phyloP scores from a whole-genome alignment of 2,329 filamentous ascomycete genomes.

The Neonectria punicea region DNA sequence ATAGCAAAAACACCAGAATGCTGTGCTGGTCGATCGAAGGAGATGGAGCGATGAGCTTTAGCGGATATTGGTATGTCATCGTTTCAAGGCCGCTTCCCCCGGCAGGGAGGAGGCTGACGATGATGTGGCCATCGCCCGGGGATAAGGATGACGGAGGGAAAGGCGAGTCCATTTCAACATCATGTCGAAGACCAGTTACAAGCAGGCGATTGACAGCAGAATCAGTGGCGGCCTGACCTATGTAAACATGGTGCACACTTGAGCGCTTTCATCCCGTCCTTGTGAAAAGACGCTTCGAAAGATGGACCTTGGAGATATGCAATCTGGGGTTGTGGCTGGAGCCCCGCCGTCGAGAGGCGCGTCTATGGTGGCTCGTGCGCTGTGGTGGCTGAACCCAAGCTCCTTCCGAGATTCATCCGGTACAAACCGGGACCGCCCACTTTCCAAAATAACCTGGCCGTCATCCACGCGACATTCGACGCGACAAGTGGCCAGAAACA shows the following conservation, averaged over 20 bases:
- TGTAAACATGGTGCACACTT: background rate
- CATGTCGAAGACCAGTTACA: slow-evolving; percentile 31
- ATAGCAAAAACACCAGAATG: slow-evolving; percentile 87
- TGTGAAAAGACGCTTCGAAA: slow-evolving; percentile 8
- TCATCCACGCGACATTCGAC: slow-evolving; percentile 44
- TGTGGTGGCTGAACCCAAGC: slow-evolving; percentile 24
- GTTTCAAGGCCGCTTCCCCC: slow-evolving; percentile 76
- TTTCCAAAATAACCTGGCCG: slow-evolving; percentile 40
- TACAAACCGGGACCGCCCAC: slow-evolving; percentile 34
- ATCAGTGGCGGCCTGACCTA: background rate
- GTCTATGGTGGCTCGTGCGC: slow-evolving; percentile 17
- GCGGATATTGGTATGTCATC: slow-evolving; percentile 90
- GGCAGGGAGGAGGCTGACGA: slow-evolving; percentile 77
- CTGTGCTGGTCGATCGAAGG: slow-evolving; percentile 72
- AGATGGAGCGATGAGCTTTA: slow-evolving; percentile 89
- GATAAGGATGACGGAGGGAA: slow-evolving; percentile 79
- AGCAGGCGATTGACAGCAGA: background rate
- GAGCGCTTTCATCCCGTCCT: background rate
- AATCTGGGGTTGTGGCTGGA: slow-evolving; percentile 30
- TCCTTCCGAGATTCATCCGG: slow-evolving; percentile 42
- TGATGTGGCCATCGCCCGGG: slow-evolving; percentile 82
- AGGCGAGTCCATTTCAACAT: slow-evolving; percentile 67
- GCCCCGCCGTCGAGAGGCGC: slow-evolving; percentile 26
- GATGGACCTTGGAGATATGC: slow-evolving; percentile 28
- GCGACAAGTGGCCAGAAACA: slow-evolving; percentile 45